These are phyloP conservation scores for Magnolia kwangsiensis DNA, from an alignment of 164 flowering plant species.

Conservation along the genomic window DNA sequence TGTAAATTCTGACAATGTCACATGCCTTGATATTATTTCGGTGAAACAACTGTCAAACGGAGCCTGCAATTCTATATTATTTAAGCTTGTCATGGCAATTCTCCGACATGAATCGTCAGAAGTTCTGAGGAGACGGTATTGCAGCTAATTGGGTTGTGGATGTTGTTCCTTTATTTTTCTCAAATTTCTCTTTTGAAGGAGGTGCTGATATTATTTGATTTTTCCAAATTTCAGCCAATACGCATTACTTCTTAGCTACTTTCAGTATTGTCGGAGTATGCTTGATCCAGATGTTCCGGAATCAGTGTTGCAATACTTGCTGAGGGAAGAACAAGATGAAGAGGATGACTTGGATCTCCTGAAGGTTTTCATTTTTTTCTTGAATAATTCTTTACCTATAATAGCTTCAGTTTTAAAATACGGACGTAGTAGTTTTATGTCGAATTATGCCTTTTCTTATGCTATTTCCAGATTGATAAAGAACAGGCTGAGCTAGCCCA, in stretches of 20 bases:
- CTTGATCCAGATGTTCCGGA: constrained; percentile 88
- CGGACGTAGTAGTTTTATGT: neutral
- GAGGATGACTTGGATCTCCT: constrained; percentile 64
- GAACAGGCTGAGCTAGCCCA: constrained; percentile 81
- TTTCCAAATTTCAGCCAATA: constrained; percentile 63
- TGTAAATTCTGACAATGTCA: constrained; percentile 62
- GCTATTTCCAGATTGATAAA: constrained; percentile 59
- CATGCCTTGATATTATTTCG: constrained; percentile 75
- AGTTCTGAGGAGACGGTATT: constrained; percentile 81
- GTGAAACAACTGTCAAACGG: constrained; percentile 79
- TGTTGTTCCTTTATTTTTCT: constrained; percentile 4
- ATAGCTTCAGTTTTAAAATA: neutral
- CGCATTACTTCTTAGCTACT: constrained; percentile 87
- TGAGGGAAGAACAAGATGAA: constrained; percentile 64
- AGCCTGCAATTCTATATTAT: constrained; percentile 78
- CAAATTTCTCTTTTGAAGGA: constrained; percentile 1
- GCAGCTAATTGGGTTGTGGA: neutral
- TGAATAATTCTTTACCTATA: neutral
- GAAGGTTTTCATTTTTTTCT: constrained; percentile 42
- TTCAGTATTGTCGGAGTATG: constrained; percentile 88
- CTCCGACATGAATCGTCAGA: constrained; percentile 85
- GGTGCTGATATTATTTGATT: constrained; percentile 14
- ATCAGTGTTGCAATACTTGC: constrained; percentile 57
- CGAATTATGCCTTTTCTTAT: constrained; percentile 1
- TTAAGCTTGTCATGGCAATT: constrained; percentile 82